Conservation (phyloP, 1,284 basidiomycete species). For the Marasmius fiardii region DNA sequence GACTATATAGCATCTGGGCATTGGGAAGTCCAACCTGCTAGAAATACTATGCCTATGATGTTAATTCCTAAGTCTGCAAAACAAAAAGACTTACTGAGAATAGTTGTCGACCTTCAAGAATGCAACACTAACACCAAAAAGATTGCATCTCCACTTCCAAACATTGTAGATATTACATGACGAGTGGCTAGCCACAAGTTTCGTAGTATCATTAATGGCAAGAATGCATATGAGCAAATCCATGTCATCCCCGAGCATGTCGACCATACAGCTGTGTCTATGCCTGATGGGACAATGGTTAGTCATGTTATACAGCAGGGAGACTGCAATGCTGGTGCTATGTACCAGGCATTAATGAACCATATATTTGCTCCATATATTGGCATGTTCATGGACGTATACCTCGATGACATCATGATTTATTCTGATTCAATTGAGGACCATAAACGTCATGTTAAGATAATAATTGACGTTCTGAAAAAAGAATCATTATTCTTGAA, state of each 20-base stretch:
- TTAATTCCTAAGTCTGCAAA: slow-evolving; percentile 25
- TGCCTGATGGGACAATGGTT: slow-evolving; percentile 27
- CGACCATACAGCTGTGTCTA: slow-evolving; percentile 14
- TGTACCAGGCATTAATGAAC: slow-evolving; percentile 23
- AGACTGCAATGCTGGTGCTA: slow-evolving; percentile 26
- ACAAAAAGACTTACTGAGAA: slow-evolving; percentile 16
- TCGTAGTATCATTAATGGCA: slow-evolving; percentile 23
- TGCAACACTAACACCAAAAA: slow-evolving; percentile 21
- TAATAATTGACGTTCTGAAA: slow-evolving; percentile 19
- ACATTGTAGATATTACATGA: slow-evolving; percentile 20
- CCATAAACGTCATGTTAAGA: slow-evolving; percentile 22
- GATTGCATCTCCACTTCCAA: slow-evolving; percentile 12
- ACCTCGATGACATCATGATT: slow-evolving; percentile 11
- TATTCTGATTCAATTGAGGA: slow-evolving; percentile 24
- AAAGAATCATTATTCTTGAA: slow-evolving; percentile 21
- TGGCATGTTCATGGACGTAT: slow-evolving; percentile 26
- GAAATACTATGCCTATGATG: slow-evolving; percentile 33
- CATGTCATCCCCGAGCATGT: slow-evolving; percentile 23
- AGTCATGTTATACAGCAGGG: slow-evolving; percentile 27
- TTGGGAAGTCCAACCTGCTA: slow-evolving; percentile 24
- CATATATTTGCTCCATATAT: slow-evolving; percentile 23
- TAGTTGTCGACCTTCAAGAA: slow-evolving; percentile 23
- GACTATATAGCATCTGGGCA: slow-evolving; percentile 23
- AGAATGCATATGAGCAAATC: slow-evolving; percentile 31
- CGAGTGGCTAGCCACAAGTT: slow-evolving; percentile 28